Evolutionary conservation across 345 rosid species (phyloP).

Genomic region (Eucalyptus urophylla): DNA sequence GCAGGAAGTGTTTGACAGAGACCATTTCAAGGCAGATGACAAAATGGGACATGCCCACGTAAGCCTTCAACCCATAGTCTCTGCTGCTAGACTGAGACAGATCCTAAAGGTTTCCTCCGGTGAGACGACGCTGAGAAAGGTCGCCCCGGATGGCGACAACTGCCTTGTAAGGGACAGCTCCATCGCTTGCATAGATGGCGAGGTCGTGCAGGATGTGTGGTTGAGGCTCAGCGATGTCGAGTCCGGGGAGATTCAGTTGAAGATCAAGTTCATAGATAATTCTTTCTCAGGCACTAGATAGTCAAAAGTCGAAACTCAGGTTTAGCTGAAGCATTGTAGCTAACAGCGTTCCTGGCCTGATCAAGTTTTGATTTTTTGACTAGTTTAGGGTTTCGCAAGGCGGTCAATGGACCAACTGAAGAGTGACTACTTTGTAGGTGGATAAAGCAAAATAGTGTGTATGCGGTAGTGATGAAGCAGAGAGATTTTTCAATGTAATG

Average conservation of each 20-base stretch:
- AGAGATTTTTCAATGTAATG: not conserved
- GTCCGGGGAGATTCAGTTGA: constrained; percentile 90
- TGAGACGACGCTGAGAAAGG: constrained; percentile 66
- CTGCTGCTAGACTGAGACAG: constrained; percentile 77
- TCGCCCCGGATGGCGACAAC: constrained; percentile 68
- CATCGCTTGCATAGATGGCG: constrained; percentile 58
- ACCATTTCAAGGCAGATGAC: constrained; percentile 95
- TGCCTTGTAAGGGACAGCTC: constrained; percentile 78
- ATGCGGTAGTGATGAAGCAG: not conserved
- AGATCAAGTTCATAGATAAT: constrained; percentile 49
- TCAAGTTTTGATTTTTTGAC: not conserved
- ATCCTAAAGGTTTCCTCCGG: constrained; percentile 54
- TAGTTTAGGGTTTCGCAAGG: not conserved
- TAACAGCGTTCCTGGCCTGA: not conserved
- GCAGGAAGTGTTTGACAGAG: constrained; percentile 98
- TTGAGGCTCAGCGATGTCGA: constrained; percentile 72
- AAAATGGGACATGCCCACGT: constrained; percentile 91
- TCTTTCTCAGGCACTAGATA: constrained; percentile 1
- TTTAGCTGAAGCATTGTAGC: not conserved
- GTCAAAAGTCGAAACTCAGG: not conserved
- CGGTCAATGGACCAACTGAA: not conserved
- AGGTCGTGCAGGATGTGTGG: constrained; percentile 87
- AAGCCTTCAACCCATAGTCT: constrained; percentile 77
- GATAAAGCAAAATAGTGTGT: not conserved
- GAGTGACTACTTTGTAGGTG: not conserved